Evolutionary conservation across 495 filamentous ascomycete species (phyloP), one percentile per base, ranked within the genome.

Genomic region (Niebla homalea): DNA sequence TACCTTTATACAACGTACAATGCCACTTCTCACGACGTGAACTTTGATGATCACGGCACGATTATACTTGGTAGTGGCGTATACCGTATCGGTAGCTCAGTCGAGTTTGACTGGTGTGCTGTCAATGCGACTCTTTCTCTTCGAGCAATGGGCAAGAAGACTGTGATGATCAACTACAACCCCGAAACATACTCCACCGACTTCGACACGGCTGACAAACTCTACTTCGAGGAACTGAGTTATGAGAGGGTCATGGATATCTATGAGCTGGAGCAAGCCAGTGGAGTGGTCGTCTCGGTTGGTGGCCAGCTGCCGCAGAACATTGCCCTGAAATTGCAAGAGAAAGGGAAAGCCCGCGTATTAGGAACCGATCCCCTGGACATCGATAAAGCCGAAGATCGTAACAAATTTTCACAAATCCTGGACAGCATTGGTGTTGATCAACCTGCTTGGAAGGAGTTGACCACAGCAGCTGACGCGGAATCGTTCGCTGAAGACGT

Each of bases 1-100:
- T 96, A 95, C 65, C 79, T 95, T 23, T 96, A 96, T 70, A 98
- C 90, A 11, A 98, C 90, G 41, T 98, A 98, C 72, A 98, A 98
- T 59, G 90, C 89, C 40, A 83, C 84, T n/a, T 78, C 84, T 18
- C 90, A 98, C 66, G 90, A 98, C 68, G 84, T 98, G 18, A 85
- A 79, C 38, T 98, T 98, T 55, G 83, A 98, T 59, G 89, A 96
- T 62, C 87, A 95, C 61, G 88, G 88, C 37, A 87, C 80, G 51
- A 68, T 95, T 48, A 84, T 97, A 46, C 80, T 95, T 25, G 90
- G 90, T 40, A 89, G 84, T 64, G 90, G 90, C 65, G 90, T 95
- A 8, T 97, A 97, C 75, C 79, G 90, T 57, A 98, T 96, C 62
- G 90, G 92, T 54, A 90, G 84, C 70, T 95, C 89, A 20, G 90